phyloP scores from a whole-genome alignment of 805 yeast genomes.

The Metschnikowia picachoensis region DNA sequence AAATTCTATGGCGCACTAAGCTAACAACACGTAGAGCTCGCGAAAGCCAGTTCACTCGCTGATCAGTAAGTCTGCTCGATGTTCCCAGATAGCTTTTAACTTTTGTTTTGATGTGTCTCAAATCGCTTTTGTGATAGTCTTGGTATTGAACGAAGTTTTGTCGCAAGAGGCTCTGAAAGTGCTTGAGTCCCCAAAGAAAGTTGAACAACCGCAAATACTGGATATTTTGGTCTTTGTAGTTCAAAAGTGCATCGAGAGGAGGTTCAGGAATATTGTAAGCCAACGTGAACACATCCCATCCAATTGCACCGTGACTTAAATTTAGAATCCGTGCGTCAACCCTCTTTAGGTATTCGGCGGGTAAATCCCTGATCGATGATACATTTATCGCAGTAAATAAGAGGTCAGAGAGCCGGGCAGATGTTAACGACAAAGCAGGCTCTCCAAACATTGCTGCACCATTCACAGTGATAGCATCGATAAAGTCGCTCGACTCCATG shows the following conservation, averaged over 20 bases:
- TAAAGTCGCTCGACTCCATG: slow-evolving; percentile 77
- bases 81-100: not conserved
- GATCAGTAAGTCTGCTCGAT: not conserved
- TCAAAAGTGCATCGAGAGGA: slow-evolving; percentile 43
- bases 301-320: slow-evolving; percentile 63
- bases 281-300: slow-evolving; percentile 91
- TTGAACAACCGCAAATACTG: slow-evolving; percentile 76
- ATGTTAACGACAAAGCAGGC: slow-evolving; percentile 60
- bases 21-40: slow-evolving; percentile 33
- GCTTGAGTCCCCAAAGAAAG: slow-evolving; percentile 75
- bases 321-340: slow-evolving; percentile 83
- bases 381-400: slow-evolving; percentile 59
- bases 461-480: slow-evolving; percentile 56
- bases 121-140: slow-evolving; percentile 25
- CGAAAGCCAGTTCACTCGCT: slow-evolving; percentile 23
- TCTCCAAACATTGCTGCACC: slow-evolving; percentile 52
- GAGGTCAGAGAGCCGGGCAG: slow-evolving; percentile 61
- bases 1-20: slow-evolving; percentile 36
- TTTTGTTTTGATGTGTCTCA: slow-evolving; percentile 16
- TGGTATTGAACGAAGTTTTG: slow-evolving; percentile 26
- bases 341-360: slow-evolving; percentile 41
- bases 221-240: slow-evolving; percentile 33
- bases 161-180: slow-evolving; percentile 52
- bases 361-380: slow-evolving; percentile 45
- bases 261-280: slow-evolving; percentile 64